Base-by-base conservation (phyloP, 306 rosid genomes). In the Prunus persica region DNA sequence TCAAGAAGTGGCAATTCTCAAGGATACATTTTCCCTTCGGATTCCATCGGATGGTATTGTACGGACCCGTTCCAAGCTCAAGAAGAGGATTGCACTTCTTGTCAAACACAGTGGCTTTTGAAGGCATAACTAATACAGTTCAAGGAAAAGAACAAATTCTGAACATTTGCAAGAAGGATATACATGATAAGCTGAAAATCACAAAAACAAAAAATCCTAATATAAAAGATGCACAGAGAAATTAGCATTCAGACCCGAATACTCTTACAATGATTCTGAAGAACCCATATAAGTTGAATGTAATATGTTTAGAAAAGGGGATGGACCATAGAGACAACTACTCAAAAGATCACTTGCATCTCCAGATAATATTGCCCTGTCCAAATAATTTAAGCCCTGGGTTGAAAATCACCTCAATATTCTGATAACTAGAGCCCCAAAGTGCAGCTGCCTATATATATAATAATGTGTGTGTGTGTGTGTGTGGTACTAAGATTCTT, bases 11-110 rank as follows among this genome's bases (percentile, higher is more conserved):
- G n/a, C 22, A 51, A 49, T 62, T 70, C 71, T 75, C 14, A 43
- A 86, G 94, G 93, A 90, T 94, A 91, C 98, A 90, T 84, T 84
- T 90, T 65, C 97, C 97, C 81, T 87, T 92, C 2, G 98, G 98
- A 75, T 92, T 92, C 97, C 97, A 94, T 63, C 96, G 85, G 72
- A 94, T 78, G 22, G 98, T 94, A 74, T 94, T 94, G 85, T 89
- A 94, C 47, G 98, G 98, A 63, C 98, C 98, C 57, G 86, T 83
- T 83, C 98, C 96, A 67, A 94, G 92, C 91, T 94, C 98, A 76
- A 92, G 87, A 64, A 94, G 83, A 85, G 98, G 98, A 78, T 84
- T 92, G 88, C 98, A 92, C 85, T 92, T 94, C 95, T 88, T 91
- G 92, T 89, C 96, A 72, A 91, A 94, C 76, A 94, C 77, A 45